phyloP scores from a whole-genome alignment of 2,329 filamentous ascomycete genomes.

The Amauroascus niger region DNA sequence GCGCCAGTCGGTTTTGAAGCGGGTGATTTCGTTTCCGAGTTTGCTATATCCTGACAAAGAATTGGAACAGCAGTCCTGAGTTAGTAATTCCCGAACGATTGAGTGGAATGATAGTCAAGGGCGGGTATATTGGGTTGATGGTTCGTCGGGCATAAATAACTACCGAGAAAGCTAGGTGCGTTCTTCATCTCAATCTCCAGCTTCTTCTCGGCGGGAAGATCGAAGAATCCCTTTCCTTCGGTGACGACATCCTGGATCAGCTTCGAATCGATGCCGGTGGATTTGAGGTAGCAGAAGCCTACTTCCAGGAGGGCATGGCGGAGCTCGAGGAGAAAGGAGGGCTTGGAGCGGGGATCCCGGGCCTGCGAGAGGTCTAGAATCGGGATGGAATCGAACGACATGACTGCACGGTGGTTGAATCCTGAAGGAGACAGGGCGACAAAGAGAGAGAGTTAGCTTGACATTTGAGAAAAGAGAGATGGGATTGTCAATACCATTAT shows the following conservation, averaged over 20 bases:
- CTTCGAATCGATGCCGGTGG: slow-evolving; percentile 60
- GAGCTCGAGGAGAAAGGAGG: slow-evolving; percentile 59
- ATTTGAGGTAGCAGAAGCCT: slow-evolving; percentile 79
- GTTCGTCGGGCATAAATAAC: no score
- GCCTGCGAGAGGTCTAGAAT: slow-evolving; percentile 66
- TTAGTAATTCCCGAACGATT: no score
- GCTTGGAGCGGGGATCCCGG: slow-evolving; percentile 55
- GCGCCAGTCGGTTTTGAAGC: slow-evolving; percentile 64
- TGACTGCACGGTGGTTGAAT: slow-evolving; percentile 24
- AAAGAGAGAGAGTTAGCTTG: background rate
- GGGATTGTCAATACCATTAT: background rate
- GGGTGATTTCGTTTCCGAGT: slow-evolving; percentile 55
- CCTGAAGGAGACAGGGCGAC: no score
- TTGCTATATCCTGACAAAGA: slow-evolving; percentile 28
- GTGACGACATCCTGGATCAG: slow-evolving; percentile 56
- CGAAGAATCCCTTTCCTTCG: slow-evolving; percentile 65
- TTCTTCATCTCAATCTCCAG: slow-evolving; percentile 64
- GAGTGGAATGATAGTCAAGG: no score
- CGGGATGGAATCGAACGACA: slow-evolving; percentile 67
- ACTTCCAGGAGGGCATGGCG: slow-evolving; percentile 71
- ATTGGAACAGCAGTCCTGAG: background rate
- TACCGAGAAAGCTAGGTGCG: slow-evolving; percentile 59
- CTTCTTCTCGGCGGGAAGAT: slow-evolving; percentile 67
- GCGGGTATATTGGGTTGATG: no score
- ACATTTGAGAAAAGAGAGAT: background rate